Evolutionary conservation across 306 rosid species (phyloP).

Genomic region (Boehmeria nivea): DNA sequence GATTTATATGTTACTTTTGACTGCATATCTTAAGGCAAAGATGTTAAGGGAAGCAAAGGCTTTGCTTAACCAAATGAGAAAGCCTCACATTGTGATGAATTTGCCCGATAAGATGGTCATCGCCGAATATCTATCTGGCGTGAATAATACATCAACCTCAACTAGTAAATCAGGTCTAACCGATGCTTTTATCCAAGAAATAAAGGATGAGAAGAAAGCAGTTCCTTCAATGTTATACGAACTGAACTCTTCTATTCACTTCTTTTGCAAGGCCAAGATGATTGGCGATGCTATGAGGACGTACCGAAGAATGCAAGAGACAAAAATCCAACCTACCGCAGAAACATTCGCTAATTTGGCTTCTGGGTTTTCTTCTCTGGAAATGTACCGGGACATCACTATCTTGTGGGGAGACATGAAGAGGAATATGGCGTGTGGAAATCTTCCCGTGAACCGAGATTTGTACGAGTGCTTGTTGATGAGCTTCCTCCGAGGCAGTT

Average conservation of each 20-base stretch:
- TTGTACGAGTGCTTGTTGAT: constrained; percentile 60
- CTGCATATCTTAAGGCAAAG: constrained; percentile 48
- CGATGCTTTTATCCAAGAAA: constrained; percentile 43
- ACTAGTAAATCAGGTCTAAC: constrained; percentile 31
- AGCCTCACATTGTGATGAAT: constrained; percentile 21
- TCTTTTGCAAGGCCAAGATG: constrained; percentile 85
- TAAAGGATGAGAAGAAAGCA: constrained; percentile 23
- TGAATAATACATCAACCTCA: constrained; percentile 10
- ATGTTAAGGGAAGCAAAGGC: constrained; percentile 66
- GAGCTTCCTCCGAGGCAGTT: constrained; percentile 72
- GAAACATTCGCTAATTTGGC: constrained; percentile 53
- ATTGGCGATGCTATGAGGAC: constrained; percentile 60
- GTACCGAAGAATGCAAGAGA: constrained; percentile 62
- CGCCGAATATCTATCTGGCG: constrained; percentile 13
- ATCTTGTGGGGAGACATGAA: constrained; percentile 86
- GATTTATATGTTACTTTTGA: constrained; percentile 41
- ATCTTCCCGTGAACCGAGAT: constrained; percentile 44
- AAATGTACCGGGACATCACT: constrained; percentile 65
- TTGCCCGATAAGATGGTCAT: constrained; percentile 35
- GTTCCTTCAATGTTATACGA: constrained; percentile 35
- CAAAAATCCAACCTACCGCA: constrained; percentile 47
- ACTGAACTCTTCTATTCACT: constrained; percentile 67
- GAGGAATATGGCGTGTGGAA: constrained; percentile 46
- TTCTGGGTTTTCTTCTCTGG: constrained; percentile 54
- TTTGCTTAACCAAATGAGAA: constrained; percentile 60